phyloP scores from a whole-genome alignment of 345 rosid genomes.

The Tarenaya hassleriana region DNA sequence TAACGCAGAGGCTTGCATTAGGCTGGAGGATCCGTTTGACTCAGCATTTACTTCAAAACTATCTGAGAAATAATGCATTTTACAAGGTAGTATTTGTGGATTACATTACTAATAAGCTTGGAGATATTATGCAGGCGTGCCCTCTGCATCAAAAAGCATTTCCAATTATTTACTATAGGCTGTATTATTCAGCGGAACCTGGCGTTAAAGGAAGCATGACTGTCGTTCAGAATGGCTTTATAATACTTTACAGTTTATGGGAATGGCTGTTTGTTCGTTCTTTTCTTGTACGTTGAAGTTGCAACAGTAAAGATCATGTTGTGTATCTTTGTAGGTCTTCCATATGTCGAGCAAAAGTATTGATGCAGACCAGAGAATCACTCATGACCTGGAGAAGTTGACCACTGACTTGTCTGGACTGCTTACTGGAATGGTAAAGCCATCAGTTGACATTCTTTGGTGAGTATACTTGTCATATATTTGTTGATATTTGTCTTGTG shows the following conservation, averaged over 20 bases:
- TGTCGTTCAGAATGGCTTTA: not conserved
- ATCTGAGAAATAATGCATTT: slow-evolving; percentile 88
- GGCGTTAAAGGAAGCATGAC: no score
- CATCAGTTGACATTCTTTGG: slow-evolving; percentile 93
- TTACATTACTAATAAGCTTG: slow-evolving; percentile 12
- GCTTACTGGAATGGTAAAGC: slow-evolving; percentile 99
- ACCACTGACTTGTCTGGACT: slow-evolving; percentile 79
- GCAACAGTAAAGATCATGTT: no score
- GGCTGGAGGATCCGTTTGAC: slow-evolving; percentile 96
- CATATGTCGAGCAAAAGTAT: slow-evolving; percentile 75
- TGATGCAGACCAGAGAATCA: slow-evolving; percentile 97
- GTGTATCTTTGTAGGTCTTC: slow-evolving; percentile 52
- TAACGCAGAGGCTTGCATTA: slow-evolving; percentile 79
- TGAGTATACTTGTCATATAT: slow-evolving; percentile 35
- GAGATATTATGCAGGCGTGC: slow-evolving; percentile 3
- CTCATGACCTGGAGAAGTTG: slow-evolving; percentile 87
- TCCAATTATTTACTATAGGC: slow-evolving; percentile 8
- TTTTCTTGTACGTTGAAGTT: no score
- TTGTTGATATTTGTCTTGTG: slow-evolving; percentile 15
- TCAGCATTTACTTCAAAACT: slow-evolving; percentile 75
- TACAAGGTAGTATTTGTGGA: slow-evolving; percentile 58
- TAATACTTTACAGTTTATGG: no score
- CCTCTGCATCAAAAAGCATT: slow-evolving; percentile 7
- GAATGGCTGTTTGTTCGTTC: slow-evolving; percentile 13
- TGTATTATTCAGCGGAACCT: no score